Percentiles rank a stretch among this genome's conserved stretches.
Evolutionary conservation across 83 land plant species (phyloP).

Genomic region (Isoetes engelmannii): DNA sequence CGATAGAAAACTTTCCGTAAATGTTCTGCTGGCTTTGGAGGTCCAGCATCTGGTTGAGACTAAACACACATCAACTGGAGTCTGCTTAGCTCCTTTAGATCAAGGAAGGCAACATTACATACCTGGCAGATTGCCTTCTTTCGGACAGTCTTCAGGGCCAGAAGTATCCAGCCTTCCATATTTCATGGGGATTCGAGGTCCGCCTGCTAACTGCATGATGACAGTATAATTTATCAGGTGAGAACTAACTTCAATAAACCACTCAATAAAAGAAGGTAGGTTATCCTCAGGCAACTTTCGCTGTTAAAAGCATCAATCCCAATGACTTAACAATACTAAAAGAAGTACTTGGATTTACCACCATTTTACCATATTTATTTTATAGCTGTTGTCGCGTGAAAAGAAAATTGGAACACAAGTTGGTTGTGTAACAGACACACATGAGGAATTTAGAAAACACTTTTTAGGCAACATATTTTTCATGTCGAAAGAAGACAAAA

Average conservation of each 20-base stretch:
- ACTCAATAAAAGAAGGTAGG: no score
- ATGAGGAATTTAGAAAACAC: no score
- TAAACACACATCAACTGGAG: neutral
- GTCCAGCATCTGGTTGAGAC: slow-evolving; percentile 64
- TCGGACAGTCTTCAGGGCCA: slow-evolving; percentile 72
- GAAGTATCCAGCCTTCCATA: slow-evolving; percentile 83
- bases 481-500: no score
- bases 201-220: slow-evolving; percentile 75
- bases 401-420: no score
- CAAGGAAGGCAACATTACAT: neutral
- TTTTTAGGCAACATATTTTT: no score
- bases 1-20: slow-evolving; percentile 88
- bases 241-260: neutral
- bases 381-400: no score
- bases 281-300: neutral
- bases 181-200: slow-evolving; percentile 89
- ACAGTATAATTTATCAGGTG: neutral
- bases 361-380: no score
- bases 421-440: no score
- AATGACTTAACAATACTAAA: neutral
- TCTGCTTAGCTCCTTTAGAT: neutral
- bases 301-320: neutral
- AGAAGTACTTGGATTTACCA: neutral
- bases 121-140: slow-evolving; percentile 96
- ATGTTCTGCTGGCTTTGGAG: slow-evolving; percentile 91